Evolutionary conservation across 495 filamentous ascomycete genomes (phyloP).

Genomic region (Aspergillus cavernicola): DNA sequence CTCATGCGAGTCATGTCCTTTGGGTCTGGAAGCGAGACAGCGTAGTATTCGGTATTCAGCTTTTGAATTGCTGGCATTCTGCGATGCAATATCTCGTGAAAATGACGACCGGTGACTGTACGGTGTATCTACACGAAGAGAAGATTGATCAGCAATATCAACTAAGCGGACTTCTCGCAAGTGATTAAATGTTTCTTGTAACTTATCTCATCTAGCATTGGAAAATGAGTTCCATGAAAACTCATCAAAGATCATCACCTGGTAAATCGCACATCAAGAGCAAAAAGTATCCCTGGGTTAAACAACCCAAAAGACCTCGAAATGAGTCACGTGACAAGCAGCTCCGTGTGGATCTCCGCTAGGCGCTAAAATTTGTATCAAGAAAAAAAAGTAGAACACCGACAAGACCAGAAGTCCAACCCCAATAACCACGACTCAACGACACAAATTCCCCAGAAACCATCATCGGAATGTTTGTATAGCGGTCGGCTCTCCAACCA

Average conservation of each 20-base stretch:
- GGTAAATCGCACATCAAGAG: not conserved
- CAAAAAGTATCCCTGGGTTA: not conserved
- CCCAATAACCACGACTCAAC: conserved; percentile 14
- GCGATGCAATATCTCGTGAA: not conserved
- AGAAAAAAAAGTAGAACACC: conserved; percentile 21
- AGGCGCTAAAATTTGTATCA: conserved; percentile 27
- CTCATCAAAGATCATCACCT: too few species aligned
- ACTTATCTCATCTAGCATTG: too few species aligned
- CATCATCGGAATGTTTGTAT: conserved; percentile 33
- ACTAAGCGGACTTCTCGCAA: too few species aligned
- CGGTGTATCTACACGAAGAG: too few species aligned
- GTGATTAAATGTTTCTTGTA: too few species aligned
- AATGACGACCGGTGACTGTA: not conserved
- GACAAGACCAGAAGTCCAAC: conserved; percentile 22
- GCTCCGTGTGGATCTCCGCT: conserved; percentile 16
- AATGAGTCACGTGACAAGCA: conserved; percentile 13
- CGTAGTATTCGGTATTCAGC: not conserved
- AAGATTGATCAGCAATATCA: too few species aligned
- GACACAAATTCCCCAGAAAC: not conserved
- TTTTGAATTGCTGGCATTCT: not conserved
- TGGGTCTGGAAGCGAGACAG: not conserved
- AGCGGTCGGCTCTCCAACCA: conserved; percentile 27
- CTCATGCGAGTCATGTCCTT: conserved; percentile 3
- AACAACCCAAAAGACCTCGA: not conserved
- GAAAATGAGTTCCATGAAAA: too few species aligned